Evolutionary conservation across 148 eudicot genomes (phyloP).

Genomic region (Rhododendron henanense): DNA sequence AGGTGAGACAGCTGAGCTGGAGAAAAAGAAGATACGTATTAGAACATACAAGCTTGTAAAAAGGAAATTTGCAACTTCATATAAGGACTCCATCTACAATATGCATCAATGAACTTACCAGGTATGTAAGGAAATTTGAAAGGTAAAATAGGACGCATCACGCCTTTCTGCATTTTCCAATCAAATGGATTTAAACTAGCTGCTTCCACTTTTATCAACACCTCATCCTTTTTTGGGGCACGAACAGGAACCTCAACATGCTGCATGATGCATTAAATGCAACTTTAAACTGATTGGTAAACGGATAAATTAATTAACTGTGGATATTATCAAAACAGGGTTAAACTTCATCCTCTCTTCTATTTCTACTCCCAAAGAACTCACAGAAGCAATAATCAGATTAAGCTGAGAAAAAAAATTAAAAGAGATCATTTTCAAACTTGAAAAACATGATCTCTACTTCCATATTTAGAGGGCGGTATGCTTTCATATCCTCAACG

Average conservation of each 20-base stretch:
- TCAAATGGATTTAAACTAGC: slow-evolving; percentile 68
- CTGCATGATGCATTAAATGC: slow-evolving; percentile 11
- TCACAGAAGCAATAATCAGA: background rate
- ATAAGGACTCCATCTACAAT: too few relatives aligned
- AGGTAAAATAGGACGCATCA: slow-evolving; percentile 50
- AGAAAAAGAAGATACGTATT: background rate
- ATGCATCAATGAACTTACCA: slow-evolving; percentile 28
- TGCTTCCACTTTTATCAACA: slow-evolving; percentile 75
- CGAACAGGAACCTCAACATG: slow-evolving; percentile 75
- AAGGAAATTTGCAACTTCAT: background rate
- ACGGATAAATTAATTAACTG: background rate
- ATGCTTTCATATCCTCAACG: background rate
- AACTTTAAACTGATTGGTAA: too few relatives aligned
- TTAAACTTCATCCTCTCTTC: background rate
- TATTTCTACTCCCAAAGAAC: background rate
- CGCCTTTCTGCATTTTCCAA: slow-evolving; percentile 67
- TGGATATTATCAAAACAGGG: background rate
- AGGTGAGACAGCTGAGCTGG: background rate
- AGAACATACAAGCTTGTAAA: background rate
- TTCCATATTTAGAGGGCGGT: background rate
- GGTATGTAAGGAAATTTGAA: slow-evolving; percentile 65
- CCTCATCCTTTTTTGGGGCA: slow-evolving; percentile 52
- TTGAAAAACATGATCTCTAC: background rate
- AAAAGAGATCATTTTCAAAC: background rate
- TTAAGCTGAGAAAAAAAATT: too few relatives aligned